Conservation (phyloP, 2,329 filamentous ascomycete species). For the Claviceps monticola region DNA sequence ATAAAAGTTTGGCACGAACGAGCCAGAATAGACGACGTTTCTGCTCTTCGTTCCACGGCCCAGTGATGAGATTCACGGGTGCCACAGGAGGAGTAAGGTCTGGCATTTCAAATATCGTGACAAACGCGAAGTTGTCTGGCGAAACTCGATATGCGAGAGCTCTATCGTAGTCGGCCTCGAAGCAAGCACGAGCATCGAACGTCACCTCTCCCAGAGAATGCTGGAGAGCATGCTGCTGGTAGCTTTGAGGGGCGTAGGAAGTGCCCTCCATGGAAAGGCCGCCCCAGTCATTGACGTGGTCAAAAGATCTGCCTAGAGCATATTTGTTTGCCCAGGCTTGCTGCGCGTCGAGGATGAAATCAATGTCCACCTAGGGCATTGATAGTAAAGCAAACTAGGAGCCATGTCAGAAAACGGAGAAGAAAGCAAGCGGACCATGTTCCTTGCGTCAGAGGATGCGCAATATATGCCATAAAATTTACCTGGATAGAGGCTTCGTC, state of each 20-base stretch:
- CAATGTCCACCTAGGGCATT: constrained; percentile 28
- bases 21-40: constrained; percentile 32
- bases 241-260: too few relatives aligned
- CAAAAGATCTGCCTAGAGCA: too few relatives aligned
- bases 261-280: too few relatives aligned
- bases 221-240: too few relatives aligned
- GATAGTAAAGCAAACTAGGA: constrained; percentile 25
- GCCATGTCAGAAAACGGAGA: constrained; percentile 7
- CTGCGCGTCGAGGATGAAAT: constrained; percentile 27
- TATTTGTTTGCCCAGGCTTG: too few relatives aligned
- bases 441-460: background rate
- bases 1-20: constrained; percentile 22
- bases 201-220: constrained; percentile 9
- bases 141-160: background rate
- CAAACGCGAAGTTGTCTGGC: too few relatives aligned
- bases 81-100: constrained; percentile 27
- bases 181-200: constrained; percentile 12
- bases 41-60: too few relatives aligned
- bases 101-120: background rate
- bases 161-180: constrained; percentile 22
- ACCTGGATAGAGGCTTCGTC: too few relatives aligned
- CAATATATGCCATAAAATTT: too few relatives aligned
- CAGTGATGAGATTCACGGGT: constrained; percentile 15
- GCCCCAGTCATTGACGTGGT: too few relatives aligned
- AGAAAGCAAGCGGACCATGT: too few relatives aligned